A percentile compares a stretch with the other conserved stretches of the same genome.
Conservation (phyloP, 345 rosid species). For the Euphorbia lathyris region DNA sequence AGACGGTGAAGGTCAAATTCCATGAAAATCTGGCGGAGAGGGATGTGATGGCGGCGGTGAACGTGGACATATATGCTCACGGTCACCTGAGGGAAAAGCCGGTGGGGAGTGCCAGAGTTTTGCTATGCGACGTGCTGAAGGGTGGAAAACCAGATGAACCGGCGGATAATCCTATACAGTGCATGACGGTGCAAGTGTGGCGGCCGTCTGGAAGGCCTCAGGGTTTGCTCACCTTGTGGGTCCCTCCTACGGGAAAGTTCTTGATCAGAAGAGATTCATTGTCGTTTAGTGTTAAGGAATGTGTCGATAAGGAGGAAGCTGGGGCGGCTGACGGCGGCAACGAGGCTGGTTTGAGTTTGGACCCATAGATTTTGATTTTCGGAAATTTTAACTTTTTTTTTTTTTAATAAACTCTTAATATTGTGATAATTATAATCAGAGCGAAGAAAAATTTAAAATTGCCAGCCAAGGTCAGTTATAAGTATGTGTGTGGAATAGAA, state of each 20-base stretch:
- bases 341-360: too few species aligned
- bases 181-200: slow-evolving; percentile 20
- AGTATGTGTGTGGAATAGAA: too few species aligned
- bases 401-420: too few species aligned
- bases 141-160: slow-evolving; percentile 7
- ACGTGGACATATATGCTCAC: slow-evolving; percentile 13
- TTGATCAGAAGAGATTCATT: slow-evolving; percentile 7
- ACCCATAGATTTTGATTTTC: too few species aligned
- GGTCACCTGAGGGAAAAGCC: slow-evolving; percentile 20
- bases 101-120: slow-evolving; percentile 17
- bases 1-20: slow-evolving; percentile 17
- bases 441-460: too few species aligned
- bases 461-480: too few species aligned
- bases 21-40: neutral
- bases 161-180: slow-evolving; percentile 16
- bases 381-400: too few species aligned
- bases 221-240: slow-evolving; percentile 20
- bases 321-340: neutral
- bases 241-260: slow-evolving; percentile 14
- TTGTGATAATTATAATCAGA: too few species aligned
- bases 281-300: slow-evolving; percentile 13
- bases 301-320: neutral
- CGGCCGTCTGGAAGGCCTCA: slow-evolving; percentile 19
- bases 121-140: slow-evolving; percentile 16
- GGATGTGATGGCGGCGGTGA: slow-evolving; percentile 8